phyloP scores from a whole-genome alignment of 1,139 yeast genomes.

The Meyerozyma athensensis region DNA sequence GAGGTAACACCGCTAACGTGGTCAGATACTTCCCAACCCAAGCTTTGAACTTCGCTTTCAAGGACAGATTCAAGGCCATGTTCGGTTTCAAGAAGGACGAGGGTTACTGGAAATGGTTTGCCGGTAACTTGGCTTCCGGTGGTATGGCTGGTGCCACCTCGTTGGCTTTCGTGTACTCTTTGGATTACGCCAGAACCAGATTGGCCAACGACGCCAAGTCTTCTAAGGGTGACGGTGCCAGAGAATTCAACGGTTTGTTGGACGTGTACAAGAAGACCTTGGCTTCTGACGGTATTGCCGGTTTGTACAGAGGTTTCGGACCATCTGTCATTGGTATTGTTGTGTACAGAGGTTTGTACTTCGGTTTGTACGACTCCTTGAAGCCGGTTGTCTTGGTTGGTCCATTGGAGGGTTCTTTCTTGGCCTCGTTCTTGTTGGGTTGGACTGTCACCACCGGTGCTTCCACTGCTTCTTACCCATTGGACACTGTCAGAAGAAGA shows the following conservation, averaged over 20 bases:
- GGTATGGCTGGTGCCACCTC: slow-evolving; percentile 82
- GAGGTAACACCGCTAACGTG: slow-evolving; percentile 84
- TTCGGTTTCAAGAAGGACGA: slow-evolving; percentile 70
- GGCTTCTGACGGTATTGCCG: slow-evolving; percentile 73
- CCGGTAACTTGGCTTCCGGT: slow-evolving; percentile 81
- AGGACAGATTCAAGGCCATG: slow-evolving; percentile 74
- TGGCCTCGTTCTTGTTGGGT: slow-evolving; percentile 72
- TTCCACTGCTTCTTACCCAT: slow-evolving; percentile 76
- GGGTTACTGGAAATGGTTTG: slow-evolving; percentile 67
- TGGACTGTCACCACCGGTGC: slow-evolving; percentile 79
- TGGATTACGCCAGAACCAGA: slow-evolving; percentile 82
- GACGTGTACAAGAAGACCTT: slow-evolving; percentile 77
- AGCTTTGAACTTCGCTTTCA: slow-evolving; percentile 82
- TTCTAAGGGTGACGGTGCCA: slow-evolving; percentile 61
- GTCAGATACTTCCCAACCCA: slow-evolving; percentile 84
- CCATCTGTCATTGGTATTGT: slow-evolving; percentile 78
- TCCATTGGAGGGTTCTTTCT: slow-evolving; percentile 64
- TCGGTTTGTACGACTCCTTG: slow-evolving; percentile 75
- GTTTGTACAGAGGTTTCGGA: slow-evolving; percentile 81
- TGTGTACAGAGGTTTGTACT: slow-evolving; percentile 82
- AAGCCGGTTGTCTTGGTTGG: slow-evolving; percentile 74
- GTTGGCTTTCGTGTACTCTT: slow-evolving; percentile 69
- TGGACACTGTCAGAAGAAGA: slow-evolving; percentile 81
- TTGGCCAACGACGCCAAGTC: slow-evolving; percentile 80
- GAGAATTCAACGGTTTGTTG: slow-evolving; percentile 73